A percentile compares a stretch with the other conserved stretches of the same genome.
Conservation (phyloP, 2,329 filamentous ascomycete genomes). For the Fusarium sp. region DNA sequence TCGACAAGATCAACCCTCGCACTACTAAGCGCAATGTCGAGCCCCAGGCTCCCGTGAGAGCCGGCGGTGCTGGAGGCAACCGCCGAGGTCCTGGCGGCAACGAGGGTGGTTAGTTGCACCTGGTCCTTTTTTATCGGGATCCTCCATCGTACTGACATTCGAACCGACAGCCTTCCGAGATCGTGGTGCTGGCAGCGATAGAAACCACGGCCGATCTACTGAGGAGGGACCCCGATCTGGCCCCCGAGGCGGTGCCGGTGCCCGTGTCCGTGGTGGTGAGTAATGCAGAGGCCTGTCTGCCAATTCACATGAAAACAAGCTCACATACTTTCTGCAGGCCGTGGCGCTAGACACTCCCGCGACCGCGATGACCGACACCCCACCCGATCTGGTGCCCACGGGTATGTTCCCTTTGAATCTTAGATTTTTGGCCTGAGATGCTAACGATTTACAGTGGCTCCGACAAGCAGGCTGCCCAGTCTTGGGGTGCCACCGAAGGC, state of each 20-base stretch:
- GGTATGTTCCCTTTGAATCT: slow-evolving; percentile 51
- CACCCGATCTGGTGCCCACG: slow-evolving; percentile 51
- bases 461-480: slow-evolving; percentile 86
- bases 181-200: slow-evolving; percentile 78
- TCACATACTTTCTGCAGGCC: slow-evolving; percentile 51
- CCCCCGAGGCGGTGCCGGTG: slow-evolving; percentile 68
- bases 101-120: slow-evolving; percentile 77
- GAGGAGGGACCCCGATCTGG: slow-evolving; percentile 68
- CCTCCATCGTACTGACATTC: slow-evolving; percentile 28
- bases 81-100: slow-evolving; percentile 72
- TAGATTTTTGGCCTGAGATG: background rate
- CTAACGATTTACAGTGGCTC: slow-evolving; percentile 65
- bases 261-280: slow-evolving; percentile 68
- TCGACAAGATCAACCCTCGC: slow-evolving; percentile 82
- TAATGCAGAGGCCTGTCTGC: slow-evolving; percentile 2
- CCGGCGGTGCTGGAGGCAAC: slow-evolving; percentile 53
- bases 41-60: slow-evolving; percentile 68
- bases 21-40: slow-evolving; percentile 85
- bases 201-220: slow-evolving; percentile 81
- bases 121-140: slow-evolving; percentile 4
- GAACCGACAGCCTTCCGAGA: slow-evolving; percentile 79
- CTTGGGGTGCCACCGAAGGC: slow-evolving; percentile 86
- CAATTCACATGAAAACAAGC: background rate
- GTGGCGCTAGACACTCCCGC: slow-evolving; percentile 61
- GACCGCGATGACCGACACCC: slow-evolving; percentile 65